Evolutionary conservation across 345 rosid genomes (phyloP).

Genomic region (Pistacia atlantica): DNA sequence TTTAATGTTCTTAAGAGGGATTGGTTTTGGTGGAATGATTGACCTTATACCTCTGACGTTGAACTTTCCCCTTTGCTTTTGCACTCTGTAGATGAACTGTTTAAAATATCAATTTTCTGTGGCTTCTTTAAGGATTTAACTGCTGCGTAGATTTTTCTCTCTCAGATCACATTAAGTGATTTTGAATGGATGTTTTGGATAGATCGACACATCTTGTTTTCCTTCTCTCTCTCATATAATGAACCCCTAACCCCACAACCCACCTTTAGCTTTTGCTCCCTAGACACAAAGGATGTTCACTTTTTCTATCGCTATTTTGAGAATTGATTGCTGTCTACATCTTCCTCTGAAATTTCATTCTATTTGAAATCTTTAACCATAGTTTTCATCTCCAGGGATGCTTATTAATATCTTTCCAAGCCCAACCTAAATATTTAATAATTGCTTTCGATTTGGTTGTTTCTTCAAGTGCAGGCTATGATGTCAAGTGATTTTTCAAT

Average conservation of each 20-base stretch:
- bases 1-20: not conserved
- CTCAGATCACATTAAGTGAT: not conserved
- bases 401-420: not conserved
- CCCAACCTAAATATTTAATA: slow-evolving; percentile 3
- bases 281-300: too few relatives aligned
- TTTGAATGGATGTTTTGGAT: not conserved
- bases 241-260: not conserved
- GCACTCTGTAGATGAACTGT: not conserved
- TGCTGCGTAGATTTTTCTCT: not conserved
- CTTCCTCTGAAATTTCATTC: not conserved
- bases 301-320: not conserved
- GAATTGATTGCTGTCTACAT: not conserved
- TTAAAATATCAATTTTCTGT: not conserved
- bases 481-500: slow-evolving; percentile 96
- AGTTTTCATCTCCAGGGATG: not conserved
- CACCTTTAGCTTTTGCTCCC: not conserved
- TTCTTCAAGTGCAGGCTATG: slow-evolving; percentile 62
- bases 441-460: slow-evolving; percentile 15
- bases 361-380: not conserved
- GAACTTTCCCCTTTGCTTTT: not conserved
- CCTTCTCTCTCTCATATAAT: not conserved
- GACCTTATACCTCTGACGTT: not conserved
- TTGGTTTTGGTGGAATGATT: not conserved
- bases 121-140: not conserved
- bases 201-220: not conserved